Evolutionary conservation across 352 stramenopile genomes (phyloP), one percentile per base, ranked within the genome.

Genomic region (Plasmopara halstedii): DNA sequence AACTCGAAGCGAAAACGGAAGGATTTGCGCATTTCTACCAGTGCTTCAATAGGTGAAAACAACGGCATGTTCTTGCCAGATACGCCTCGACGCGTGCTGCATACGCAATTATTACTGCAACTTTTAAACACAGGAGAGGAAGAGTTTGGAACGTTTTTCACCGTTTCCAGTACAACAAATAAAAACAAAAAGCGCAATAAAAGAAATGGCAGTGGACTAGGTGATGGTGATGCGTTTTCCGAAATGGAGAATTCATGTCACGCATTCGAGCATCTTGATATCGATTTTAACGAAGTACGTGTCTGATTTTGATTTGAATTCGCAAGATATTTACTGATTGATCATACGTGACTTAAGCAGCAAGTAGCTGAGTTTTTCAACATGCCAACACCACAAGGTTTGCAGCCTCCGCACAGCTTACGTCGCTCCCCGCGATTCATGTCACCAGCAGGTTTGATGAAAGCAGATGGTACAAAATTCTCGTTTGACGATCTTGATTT

Each of bases 331-430:
- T 29, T 29, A 29, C 25, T 29, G 3, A 29, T 11, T 29, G n/a
- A n/a, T 29, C 11, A 9, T 27, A 25, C 27, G 10, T 52, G 14
- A 15, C 50, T 2, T 53, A 13, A 59, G 18, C 45, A 88, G 70
- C 80, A 91, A 76, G 77, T 91, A 10, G 72, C 80, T 18, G 80
- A 91, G 56, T 81, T 92, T 36, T 89, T 92, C 49, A 86, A 69
- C 50, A 68, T 88, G 38, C 63, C 80, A 3, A 89, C 77, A 15
- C 76, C 76, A 4, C 63, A 64, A 19, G 70, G 74, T 3, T 34
- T 83, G 8, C 75, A 88, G 41, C 51, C 73, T 4, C 70, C 78
- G 4, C 76, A 87, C 46, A 89, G 73, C 47, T 56, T 88, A 19
- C 73, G 77, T 15, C 77, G 78, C 11, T 92, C 81, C 22, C 81